Evolutionary conservation across 78 protist species (phyloP).

Genomic region (Capsaspora owczarzaki): DNA sequence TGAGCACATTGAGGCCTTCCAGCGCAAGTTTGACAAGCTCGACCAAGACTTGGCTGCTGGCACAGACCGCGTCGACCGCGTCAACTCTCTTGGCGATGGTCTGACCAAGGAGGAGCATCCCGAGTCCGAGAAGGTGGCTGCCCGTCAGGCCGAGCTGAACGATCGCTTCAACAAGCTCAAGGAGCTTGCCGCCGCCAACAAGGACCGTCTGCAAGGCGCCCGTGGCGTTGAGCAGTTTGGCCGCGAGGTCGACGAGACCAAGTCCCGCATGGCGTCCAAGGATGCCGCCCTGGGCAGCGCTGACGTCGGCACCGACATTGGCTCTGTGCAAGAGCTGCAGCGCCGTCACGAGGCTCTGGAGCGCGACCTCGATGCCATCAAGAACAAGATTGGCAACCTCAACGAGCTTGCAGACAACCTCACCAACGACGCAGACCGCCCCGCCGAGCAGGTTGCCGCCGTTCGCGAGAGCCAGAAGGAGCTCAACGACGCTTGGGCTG

Average conservation of each 20-base stretch:
- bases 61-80: neutral
- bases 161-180: neutral
- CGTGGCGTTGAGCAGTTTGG: neutral
- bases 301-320: neutral
- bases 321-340: neutral
- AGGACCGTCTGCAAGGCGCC: neutral
- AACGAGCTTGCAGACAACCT: neutral
- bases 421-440: neutral
- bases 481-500: neutral
- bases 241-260: constrained; percentile 7
- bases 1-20: neutral
- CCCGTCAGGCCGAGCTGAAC: neutral
- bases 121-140: neutral
- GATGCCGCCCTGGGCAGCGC: neutral
- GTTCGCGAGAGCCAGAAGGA: neutral
- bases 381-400: neutral
- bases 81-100: neutral
- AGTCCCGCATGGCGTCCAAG: neutral
- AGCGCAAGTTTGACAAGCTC: neutral
- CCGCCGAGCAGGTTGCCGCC: neutral
- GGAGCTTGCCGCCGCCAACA: neutral
- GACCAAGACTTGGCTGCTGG: neutral
- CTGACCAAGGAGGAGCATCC: neutral
- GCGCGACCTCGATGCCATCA: neutral
- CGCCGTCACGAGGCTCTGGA: neutral